phyloP scores from a whole-genome alignment of 192 early-diverging fungal genomes.

The Pilobolus umbonatus region DNA sequence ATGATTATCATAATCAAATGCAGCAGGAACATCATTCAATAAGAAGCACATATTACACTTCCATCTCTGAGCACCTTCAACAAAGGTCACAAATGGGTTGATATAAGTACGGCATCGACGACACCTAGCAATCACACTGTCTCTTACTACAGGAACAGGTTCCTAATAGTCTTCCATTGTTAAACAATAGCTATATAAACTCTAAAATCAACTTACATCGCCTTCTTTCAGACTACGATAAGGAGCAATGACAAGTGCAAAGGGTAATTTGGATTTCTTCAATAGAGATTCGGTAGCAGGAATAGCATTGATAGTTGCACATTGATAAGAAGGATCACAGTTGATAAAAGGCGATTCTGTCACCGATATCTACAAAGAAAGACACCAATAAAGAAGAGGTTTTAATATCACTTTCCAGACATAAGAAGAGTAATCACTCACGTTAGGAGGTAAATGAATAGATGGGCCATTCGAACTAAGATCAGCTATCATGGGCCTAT shows the following conservation, averaged over 20 bases:
- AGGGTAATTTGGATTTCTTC: conserved; percentile 84
- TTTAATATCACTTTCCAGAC: too few species aligned
- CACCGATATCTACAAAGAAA: conserved; percentile 35
- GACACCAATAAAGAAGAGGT: neutral
- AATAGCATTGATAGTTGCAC: conserved; percentile 85
- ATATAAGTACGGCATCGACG: conserved; percentile 93
- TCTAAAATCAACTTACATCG: conserved; percentile 57
- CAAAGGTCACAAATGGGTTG: conserved; percentile 94
- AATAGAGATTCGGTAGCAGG: conserved; percentile 79
- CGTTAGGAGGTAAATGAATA: conserved; percentile 50
- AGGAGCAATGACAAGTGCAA: conserved; percentile 89
- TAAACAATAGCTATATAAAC: neutral
- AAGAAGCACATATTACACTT: conserved; percentile 94
- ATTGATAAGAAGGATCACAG: conserved; percentile 76
- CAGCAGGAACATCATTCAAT: conserved; percentile 80
- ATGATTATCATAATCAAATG: conserved; percentile 75
- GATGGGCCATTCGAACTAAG: conserved; percentile 40
- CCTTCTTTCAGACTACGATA: conserved; percentile 68
- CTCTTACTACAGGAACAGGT: conserved; percentile 83
- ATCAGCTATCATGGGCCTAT: conserved; percentile 42
- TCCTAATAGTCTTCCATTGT: conserved; percentile 34
- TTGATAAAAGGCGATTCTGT: conserved; percentile 55
- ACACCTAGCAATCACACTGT: conserved; percentile 89
- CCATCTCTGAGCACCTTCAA: conserved; percentile 94
- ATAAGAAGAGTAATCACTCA: conserved; percentile 18